Evolutionary conservation across 192 early-diverging fungal species (phyloP), one percentile per base, ranked within the genome.

Genomic region (Irineochytrium annulatum): DNA sequence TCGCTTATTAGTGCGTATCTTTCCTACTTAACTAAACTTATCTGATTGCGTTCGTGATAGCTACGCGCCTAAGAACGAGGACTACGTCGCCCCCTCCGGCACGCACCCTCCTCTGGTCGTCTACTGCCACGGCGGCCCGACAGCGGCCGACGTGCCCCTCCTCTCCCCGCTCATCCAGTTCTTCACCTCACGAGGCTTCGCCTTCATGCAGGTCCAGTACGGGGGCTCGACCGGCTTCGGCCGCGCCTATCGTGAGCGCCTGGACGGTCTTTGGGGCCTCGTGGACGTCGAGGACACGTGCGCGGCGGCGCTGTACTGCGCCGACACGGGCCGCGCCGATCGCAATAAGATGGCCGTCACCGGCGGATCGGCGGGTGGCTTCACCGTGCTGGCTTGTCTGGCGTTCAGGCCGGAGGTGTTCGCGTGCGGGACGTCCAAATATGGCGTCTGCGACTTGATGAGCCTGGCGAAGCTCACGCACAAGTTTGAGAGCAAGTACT

Each of bases 201-300:
- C 81, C 0, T 73, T 86, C 29, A 82, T 76, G 2, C 80, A 90
- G 49, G 80, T 88, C 59, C 88, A 91, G 68, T 91, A 91, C 57
- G 89, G 90, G 44, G 90, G 90, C 1, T 87, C 86, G 0, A 79
- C 81, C 1, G 85, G 82, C 20, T 88, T 87, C 67, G 90, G 90
- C 1, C 76, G 86, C 14, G 87, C 77, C 35, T 72, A 72, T 45
- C 82, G 90, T 30, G 79, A 87, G 48, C 82, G 90, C 16, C 76
- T 91, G 20, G 71, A 85, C 22, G 76, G 76, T n/a, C 58, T 82
- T 16, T 89, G 87, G 77, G 90, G 89, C 4, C 57, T 83, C 43
- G 85, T 90, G 3, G 90, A 91, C 59, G 84, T 91, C 0, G 79
- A 84, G 31, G 90, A 91, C 68, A 85, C 88, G 62, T 85, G 87